These are phyloP conservation scores for Ampelocalamus luodianensis DNA, from an alignment of 176 grass and related monocot species.

Conservation along the genomic window DNA sequence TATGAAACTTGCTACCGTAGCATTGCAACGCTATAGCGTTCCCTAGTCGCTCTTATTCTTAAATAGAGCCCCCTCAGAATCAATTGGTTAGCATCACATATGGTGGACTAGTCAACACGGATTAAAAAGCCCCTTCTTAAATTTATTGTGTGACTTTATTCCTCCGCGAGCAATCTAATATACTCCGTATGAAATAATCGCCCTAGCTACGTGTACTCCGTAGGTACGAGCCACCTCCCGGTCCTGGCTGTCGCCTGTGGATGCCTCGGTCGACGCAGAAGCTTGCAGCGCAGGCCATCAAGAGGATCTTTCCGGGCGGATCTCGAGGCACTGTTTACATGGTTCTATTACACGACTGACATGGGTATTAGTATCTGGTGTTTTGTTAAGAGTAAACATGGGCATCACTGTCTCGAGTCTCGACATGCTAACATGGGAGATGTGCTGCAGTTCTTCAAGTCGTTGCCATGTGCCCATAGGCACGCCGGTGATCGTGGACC, in stretches of 20 bases:
- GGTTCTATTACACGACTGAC: neutral
- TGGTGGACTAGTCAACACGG: too few relatives aligned
- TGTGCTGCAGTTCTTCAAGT: neutral
- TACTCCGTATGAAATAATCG: too few relatives aligned
- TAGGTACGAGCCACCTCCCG: neutral
- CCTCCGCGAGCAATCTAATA: too few relatives aligned
- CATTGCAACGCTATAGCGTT: too few relatives aligned
- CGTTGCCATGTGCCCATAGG: neutral
- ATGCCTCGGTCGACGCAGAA: neutral
- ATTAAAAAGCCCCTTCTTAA: too few relatives aligned
- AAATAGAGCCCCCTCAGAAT: too few relatives aligned
- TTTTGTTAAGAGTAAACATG: neutral
- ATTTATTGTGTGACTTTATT: too few relatives aligned
- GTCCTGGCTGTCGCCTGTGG: neutral
- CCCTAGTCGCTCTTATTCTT: too few relatives aligned
- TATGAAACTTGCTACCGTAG: too few relatives aligned
- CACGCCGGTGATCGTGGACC: constrained; percentile 49
- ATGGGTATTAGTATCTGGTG: too few relatives aligned
- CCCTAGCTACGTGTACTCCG: neutral
- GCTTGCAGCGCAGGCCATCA: neutral
- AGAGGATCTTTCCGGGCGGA: neutral
- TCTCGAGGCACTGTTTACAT: neutral
- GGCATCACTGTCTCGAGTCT: neutral
- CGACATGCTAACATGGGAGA: constrained; percentile 1
- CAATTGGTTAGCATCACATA: too few relatives aligned